Percentiles rank a stretch among this genome's conserved stretches.
Evolutionary conservation across 2,329 filamentous ascomycete genomes (phyloP).

Genomic region (Mariannaea sp.): DNA sequence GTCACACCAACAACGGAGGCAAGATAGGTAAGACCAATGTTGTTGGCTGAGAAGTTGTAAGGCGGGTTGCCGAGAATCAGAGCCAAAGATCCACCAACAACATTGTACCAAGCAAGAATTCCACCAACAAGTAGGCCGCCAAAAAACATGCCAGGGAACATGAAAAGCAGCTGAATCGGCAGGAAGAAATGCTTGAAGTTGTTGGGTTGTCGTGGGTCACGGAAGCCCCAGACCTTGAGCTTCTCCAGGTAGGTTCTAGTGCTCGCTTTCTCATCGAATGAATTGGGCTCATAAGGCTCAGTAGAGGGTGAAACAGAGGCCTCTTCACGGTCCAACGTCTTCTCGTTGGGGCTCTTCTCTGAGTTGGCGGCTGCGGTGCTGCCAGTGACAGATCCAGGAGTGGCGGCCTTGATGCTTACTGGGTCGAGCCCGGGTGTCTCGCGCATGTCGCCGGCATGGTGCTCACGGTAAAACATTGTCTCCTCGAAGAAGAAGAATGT

Average conservation of each 20-base stretch:
- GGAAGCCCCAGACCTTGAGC: conserved; percentile 29
- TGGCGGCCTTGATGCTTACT: not conserved
- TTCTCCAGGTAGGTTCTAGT: conserved; percentile 23
- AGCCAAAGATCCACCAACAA: conserved; percentile 29
- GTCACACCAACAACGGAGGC: conserved; percentile 29
- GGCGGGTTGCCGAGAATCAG: conserved; percentile 30
- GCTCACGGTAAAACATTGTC: conserved; percentile 30
- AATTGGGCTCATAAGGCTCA: no score
- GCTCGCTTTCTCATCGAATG: not conserved
- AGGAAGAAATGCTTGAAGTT: conserved; percentile 29
- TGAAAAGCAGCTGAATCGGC: conserved; percentile 14
- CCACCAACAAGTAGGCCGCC: conserved; percentile 31
- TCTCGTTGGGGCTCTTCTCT: conserved; percentile 14
- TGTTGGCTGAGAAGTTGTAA: conserved; percentile 33
- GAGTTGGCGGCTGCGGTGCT: not conserved
- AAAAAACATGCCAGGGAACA: conserved; percentile 32
- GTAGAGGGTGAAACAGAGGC: not conserved
- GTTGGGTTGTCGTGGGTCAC: conserved; percentile 24
- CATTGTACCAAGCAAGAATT: conserved; percentile 33
- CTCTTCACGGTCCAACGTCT: not conserved
- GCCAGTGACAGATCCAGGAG: not conserved
- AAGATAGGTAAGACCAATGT: conserved; percentile 29
- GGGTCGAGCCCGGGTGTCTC: no score
- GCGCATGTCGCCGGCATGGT: no score
- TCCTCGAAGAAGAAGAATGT: conserved; percentile 36